Evolutionary conservation across 2,329 filamentous ascomycete species (phyloP).

Genomic region (Aspergillus aculeatinus): DNA sequence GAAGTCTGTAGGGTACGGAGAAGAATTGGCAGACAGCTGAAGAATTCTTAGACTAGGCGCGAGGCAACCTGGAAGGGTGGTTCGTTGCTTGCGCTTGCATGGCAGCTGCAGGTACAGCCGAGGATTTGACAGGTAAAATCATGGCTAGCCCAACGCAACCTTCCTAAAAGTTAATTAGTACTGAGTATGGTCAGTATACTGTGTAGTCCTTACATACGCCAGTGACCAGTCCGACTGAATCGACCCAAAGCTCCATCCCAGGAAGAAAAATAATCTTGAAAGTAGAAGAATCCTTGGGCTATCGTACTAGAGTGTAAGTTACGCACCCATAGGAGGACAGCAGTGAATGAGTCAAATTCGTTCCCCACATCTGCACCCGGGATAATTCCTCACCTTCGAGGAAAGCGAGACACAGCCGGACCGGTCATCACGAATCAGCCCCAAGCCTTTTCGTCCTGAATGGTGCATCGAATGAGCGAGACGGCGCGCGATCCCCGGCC

Average conservation of each 20-base stretch:
- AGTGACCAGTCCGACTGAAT: not conserved
- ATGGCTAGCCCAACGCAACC: not conserved
- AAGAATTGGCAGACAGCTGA: not conserved
- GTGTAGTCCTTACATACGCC: no score
- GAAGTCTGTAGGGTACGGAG: not conserved
- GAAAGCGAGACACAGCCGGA: not conserved
- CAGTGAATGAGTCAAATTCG: not conserved
- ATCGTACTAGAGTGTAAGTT: no score
- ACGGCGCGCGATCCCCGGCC: not conserved
- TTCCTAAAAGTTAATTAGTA: not conserved
- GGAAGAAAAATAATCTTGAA: not conserved
- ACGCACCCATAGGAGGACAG: no score
- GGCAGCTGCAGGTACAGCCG: slow-evolving; percentile 23
- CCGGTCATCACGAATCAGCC: not conserved
- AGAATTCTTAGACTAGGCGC: slow-evolving; percentile 1
- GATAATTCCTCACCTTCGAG: slow-evolving; percentile 4
- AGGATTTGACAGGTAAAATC: slow-evolving; percentile 1
- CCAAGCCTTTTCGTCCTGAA: not conserved
- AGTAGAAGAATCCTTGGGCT: not conserved
- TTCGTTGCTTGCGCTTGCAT: slow-evolving; percentile 13
- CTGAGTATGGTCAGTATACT: no score
- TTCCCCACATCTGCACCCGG: not conserved
- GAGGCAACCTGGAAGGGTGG: not conserved
- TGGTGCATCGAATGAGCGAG: not conserved
- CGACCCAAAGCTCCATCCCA: not conserved